Evolutionary conservation across 768 basidiomycete genomes (phyloP), one percentile per base, ranked within the genome.

Genomic region (Amanita polypyramis): DNA sequence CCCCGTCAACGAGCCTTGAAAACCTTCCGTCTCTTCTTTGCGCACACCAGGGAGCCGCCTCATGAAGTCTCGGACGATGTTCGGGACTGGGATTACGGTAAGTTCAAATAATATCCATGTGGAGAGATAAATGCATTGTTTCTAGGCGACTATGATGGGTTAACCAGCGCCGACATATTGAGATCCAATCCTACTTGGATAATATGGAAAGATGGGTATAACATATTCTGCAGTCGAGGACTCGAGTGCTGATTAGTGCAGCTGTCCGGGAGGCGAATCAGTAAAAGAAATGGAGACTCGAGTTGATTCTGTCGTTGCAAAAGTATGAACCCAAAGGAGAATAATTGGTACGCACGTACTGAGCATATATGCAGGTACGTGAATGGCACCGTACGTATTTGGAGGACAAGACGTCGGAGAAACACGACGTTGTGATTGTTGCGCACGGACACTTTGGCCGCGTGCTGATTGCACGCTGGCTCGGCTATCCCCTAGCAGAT

Each of bases 231-330:
- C 12, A 36, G 19, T 10, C 29, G 8, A 7, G 14, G 17, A 19
- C 6, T 58, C 35, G 29, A 45, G 54, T 21, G 32, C 44, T 32
- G 7, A 49, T 36, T 29, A 6, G 3, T 35, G 19, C 53, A 90
- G 88, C 2, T 95, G 92, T 56, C 90, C 91, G 10, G 83, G 80
- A 14, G 94, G 94, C 20, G 94, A 98, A 68, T 83, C 80, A 25
- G 79, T 76, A 4, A 71, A 82, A 55, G 77, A 91, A 38, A 91
- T 98, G 85, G 65, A 77, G 50, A 61, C 65, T 42, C 78, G 94
- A 20, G 86, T 92, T 9, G 94, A 97, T 57, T 56, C 55, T 43
- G 75, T 92, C 27, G 85, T 95, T 48, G 65, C 64, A 37, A 80
- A 84, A 69, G 88, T 87, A 15, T 45, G 64, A n/a, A n/a, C n/a